These are phyloP conservation scores for Epichloe amarillans DNA, from an alignment of 2,329 filamentous ascomycete species.

Conservation along the genomic window DNA sequence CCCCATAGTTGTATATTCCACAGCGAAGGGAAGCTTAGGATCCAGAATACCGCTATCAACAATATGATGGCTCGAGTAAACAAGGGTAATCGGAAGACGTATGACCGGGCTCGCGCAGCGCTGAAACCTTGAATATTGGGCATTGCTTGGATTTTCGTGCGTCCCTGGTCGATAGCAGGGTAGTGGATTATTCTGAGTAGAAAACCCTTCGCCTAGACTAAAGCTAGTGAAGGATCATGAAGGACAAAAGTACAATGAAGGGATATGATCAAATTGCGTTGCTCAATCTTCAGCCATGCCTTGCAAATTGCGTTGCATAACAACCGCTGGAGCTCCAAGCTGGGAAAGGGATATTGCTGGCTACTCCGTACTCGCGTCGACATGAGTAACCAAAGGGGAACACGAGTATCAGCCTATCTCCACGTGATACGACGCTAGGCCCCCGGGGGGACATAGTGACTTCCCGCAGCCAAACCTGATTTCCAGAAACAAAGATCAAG, in stretches of 20 bases:
- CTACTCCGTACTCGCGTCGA: neutral
- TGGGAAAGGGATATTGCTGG: neutral
- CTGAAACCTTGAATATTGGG: slow-evolving; percentile 40
- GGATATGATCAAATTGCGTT: neutral
- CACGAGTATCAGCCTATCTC: neutral
- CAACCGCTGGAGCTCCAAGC: neutral
- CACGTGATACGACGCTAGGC: neutral
- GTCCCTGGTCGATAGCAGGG: neutral
- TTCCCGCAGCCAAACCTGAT: too few relatives aligned
- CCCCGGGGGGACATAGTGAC: neutral
- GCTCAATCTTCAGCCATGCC: neutral
- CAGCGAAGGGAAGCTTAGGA: slow-evolving; percentile 52
- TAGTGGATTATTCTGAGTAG: neutral
- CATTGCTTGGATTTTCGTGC: slow-evolving; percentile 4
- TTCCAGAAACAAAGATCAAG: too few relatives aligned
- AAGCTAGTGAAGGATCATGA: too few relatives aligned
- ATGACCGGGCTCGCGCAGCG: slow-evolving; percentile 66
- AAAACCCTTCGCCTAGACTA: neutral
- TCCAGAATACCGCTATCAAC: slow-evolving; percentile 49
- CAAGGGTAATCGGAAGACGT: slow-evolving; percentile 72
- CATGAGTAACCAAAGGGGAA: neutral
- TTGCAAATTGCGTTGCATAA: neutral
- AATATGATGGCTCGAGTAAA: slow-evolving; percentile 63
- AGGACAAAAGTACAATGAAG: neutral
- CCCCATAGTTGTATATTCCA: slow-evolving; percentile 70